Conservation (phyloP, 2,329 filamentous ascomycete species). For the Calonectria pseudoturangicola region DNA sequence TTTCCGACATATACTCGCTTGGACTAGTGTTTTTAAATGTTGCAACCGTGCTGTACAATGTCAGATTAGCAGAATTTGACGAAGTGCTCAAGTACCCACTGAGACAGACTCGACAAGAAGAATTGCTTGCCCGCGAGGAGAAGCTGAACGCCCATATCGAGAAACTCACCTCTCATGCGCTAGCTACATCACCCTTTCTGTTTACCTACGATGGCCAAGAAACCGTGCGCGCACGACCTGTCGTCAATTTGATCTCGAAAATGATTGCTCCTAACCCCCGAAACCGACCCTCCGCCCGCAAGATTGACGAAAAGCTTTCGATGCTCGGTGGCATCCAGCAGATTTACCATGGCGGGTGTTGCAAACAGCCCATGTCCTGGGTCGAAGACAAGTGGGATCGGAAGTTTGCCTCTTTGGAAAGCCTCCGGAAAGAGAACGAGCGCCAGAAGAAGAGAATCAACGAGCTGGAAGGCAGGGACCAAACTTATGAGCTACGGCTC, state of each 20-base stretch:
- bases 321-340: slow-evolving; percentile 68
- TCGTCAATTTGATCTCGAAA: slow-evolving; percentile 60
- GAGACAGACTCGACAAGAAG: slow-evolving; percentile 56
- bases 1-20: slow-evolving; percentile 69
- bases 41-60: slow-evolving; percentile 65
- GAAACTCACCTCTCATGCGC: slow-evolving; percentile 59
- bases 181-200: slow-evolving; percentile 60
- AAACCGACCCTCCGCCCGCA: slow-evolving; percentile 58
- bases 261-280: slow-evolving; percentile 60
- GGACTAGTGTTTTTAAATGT: slow-evolving; percentile 68
- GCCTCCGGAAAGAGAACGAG: slow-evolving; percentile 58
- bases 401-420: slow-evolving; percentile 54
- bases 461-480: slow-evolving; percentile 62
- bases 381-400: slow-evolving; percentile 62
- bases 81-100: slow-evolving; percentile 58
- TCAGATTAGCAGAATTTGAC: slow-evolving; percentile 62
- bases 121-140: slow-evolving; percentile 57
- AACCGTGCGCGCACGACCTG: slow-evolving; percentile 64
- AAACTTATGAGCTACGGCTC: slow-evolving; percentile 63
- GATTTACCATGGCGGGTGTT: slow-evolving; percentile 67
- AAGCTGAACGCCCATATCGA: slow-evolving; percentile 60
- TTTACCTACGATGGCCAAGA: slow-evolving; percentile 61
- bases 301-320: slow-evolving; percentile 64
- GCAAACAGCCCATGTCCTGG: slow-evolving; percentile 63
- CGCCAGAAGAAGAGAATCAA: slow-evolving; percentile 58